Conservation (phyloP, 345 rosid species). For the Lepidium aucheri region DNA sequence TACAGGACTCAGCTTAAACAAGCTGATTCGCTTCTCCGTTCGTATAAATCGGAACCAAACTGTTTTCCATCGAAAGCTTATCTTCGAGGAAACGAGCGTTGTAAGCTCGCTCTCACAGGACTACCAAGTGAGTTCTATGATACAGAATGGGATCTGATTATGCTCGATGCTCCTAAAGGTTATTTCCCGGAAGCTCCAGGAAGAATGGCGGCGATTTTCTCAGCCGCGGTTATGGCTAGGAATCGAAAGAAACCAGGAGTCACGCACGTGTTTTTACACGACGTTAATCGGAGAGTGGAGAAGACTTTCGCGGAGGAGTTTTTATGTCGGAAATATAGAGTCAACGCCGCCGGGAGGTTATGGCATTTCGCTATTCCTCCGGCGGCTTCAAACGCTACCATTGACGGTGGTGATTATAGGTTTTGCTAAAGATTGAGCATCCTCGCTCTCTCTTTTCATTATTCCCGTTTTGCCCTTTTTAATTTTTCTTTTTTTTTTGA, state of each 20-base stretch:
- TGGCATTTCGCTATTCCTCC: slow-evolving; percentile 65
- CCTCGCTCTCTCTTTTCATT: neutral
- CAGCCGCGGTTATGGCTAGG: slow-evolving; percentile 68
- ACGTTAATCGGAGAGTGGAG: slow-evolving; percentile 61
- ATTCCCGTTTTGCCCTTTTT: slow-evolving; percentile 18
- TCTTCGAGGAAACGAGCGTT: slow-evolving; percentile 32
- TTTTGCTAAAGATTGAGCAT: slow-evolving; percentile 25
- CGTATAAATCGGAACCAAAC: slow-evolving; percentile 28
- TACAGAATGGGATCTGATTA: slow-evolving; percentile 60
- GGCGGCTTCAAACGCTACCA: slow-evolving; percentile 24
- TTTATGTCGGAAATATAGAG: slow-evolving; percentile 43
- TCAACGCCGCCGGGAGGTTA: slow-evolving; percentile 39
- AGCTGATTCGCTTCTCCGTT: slow-evolving; percentile 35
- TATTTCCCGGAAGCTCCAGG: slow-evolving; percentile 53
- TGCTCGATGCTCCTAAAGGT: slow-evolving; percentile 68
- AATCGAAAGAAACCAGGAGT: slow-evolving; percentile 45
- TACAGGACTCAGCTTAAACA: slow-evolving; percentile 53
- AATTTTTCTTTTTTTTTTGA: neutral
- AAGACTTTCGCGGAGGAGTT: slow-evolving; percentile 50
- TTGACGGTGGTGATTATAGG: slow-evolving; percentile 18
- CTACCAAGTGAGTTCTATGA: slow-evolving; percentile 60
- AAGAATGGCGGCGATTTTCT: slow-evolving; percentile 60
- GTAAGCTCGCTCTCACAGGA: slow-evolving; percentile 43
- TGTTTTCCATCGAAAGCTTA: slow-evolving; percentile 40
- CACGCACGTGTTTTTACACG: slow-evolving; percentile 59